Conservation (phyloP, 2,329 filamentous ascomycete genomes). For the Verticillium alfalfae region DNA sequence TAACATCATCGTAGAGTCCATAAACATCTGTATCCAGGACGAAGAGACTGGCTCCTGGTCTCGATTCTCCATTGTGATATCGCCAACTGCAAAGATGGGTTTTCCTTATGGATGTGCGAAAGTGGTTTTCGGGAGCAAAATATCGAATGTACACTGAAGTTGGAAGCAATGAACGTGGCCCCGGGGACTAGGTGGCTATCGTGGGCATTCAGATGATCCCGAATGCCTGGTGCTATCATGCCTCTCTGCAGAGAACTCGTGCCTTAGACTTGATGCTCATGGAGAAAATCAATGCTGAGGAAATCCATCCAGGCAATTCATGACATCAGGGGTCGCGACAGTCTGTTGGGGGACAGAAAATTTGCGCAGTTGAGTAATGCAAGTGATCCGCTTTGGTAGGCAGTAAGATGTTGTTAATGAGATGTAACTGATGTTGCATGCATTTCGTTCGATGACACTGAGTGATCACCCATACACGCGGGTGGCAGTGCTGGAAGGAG, state of each 20-base stretch:
- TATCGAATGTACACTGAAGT: too few species aligned
- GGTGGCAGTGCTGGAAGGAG: too few species aligned
- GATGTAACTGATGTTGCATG: too few species aligned
- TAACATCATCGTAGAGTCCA: slow-evolving; percentile 6
- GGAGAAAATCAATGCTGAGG: neutral
- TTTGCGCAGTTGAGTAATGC: too few species aligned
- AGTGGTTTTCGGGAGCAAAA: too few species aligned
- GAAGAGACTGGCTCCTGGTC: slow-evolving; percentile 5
- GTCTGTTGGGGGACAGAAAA: too few species aligned
- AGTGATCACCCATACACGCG: too few species aligned
- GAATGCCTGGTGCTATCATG: neutral
- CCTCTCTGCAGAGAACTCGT: neutral
- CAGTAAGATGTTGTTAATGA: too few species aligned
- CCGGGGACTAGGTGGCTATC: too few species aligned
- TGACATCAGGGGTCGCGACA: neutral
- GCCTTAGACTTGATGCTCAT: neutral
- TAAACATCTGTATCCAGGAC: slow-evolving; percentile 8
- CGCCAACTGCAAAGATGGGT: neutral
- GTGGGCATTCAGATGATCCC: neutral
- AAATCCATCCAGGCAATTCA: neutral
- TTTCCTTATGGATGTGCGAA: neutral
- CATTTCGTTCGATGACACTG: too few species aligned
- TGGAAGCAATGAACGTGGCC: too few species aligned
- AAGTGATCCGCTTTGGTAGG: too few species aligned
- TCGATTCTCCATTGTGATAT: slow-evolving; percentile 16